Evolutionary conservation across 1,284 basidiomycete genomes (phyloP).

Genomic region (Ustilago tritici): DNA sequence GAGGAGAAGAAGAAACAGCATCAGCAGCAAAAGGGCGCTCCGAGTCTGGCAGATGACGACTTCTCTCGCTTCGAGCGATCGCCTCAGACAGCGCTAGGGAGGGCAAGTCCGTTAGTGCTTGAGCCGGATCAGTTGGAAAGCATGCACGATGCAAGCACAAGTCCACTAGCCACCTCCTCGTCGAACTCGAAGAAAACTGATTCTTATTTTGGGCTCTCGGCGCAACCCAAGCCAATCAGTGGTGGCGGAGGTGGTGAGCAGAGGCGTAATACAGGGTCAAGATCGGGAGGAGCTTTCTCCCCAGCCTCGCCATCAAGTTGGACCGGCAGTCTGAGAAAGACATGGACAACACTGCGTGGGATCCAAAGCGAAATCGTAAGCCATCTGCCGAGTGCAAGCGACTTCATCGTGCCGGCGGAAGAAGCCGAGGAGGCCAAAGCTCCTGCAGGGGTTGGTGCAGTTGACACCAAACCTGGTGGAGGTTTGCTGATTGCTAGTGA

Average conservation of each 20-base stretch:
- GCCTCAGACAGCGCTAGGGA: constrained; percentile 40
- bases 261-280: constrained; percentile 8
- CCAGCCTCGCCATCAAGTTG: constrained; percentile 44
- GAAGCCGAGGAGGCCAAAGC: constrained; percentile 23
- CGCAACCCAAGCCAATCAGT: constrained; percentile 38
- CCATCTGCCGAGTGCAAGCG: constrained; percentile 52
- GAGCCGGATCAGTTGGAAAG: constrained; percentile 53
- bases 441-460: constrained; percentile 4
- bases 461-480: constrained; percentile 37
- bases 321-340: constrained; percentile 54
- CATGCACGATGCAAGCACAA: constrained; percentile 54
- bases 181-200: constrained; percentile 17
- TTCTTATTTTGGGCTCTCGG: constrained; percentile 38
- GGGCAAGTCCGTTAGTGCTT: constrained; percentile 40
- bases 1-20: constrained; percentile 39
- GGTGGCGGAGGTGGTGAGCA: constrained; percentile 3
- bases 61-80: constrained; percentile 52
- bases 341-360: constrained; percentile 55
- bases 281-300: constrained; percentile 15
- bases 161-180: constrained; percentile 36
- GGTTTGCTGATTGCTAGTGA: constrained; percentile 39
- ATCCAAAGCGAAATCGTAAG: constrained; percentile 45
- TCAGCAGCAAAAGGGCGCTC: constrained; percentile 10
- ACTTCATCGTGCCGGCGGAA: constrained; percentile 51
- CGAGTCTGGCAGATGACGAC: constrained; percentile 42